Evolutionary conservation across 345 rosid genomes (phyloP).

Genomic region (Eucalyptus shirleyi): DNA sequence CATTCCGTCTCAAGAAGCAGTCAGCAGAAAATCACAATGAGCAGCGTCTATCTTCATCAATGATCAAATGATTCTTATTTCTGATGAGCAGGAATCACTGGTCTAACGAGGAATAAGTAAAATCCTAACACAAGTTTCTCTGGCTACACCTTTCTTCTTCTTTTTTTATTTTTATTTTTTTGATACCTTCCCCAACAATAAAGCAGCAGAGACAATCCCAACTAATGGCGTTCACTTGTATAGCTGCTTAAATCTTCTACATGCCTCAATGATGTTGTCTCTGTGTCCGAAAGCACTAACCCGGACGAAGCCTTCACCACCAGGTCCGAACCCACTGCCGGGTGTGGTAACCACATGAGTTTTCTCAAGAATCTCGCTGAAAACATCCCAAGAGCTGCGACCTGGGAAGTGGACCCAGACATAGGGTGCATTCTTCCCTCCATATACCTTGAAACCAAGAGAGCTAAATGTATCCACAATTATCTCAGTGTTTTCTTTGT

Average conservation of each 20-base stretch:
- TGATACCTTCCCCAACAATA: not conserved
- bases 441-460: conserved; percentile 77
- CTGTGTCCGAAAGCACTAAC: conserved; percentile 95
- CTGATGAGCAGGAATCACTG: not conserved
- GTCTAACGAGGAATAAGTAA: not conserved
- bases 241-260: conserved; percentile 84
- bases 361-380: conserved; percentile 80
- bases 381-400: conserved; percentile 95
- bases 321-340: conserved; percentile 96
- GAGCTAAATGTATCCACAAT: conserved; percentile 69
- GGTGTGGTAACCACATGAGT: conserved; percentile 93
- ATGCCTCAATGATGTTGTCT: conserved; percentile 78
- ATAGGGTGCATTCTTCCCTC: conserved; percentile 87
- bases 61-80: not conserved
- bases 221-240: conserved; percentile 23
- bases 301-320: conserved; percentile 86
- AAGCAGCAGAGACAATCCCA: not conserved
- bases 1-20: not conserved
- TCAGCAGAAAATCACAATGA: not conserved
- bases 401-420: conserved; percentile 98
- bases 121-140: not conserved
- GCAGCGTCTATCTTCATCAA: not conserved
- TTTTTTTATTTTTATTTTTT: not conserved
- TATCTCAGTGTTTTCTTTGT: conserved; percentile 79
- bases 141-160: not conserved